These are phyloP conservation scores for Gastrolobium villosum DNA, from an alignment of 306 rosid species.

Conservation along the genomic window DNA sequence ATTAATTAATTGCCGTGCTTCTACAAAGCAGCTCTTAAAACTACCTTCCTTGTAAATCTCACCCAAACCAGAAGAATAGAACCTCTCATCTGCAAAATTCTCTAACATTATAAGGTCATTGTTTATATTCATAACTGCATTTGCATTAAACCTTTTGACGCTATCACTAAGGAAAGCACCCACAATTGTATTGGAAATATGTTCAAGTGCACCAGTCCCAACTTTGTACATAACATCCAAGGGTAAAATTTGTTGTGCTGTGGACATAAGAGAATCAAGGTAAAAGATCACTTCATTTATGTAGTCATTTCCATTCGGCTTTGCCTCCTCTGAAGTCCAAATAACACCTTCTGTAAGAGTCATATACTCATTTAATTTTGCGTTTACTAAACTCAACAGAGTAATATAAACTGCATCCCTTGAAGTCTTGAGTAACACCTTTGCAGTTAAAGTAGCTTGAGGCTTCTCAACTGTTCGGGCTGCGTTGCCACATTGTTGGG, in stretches of 20 bases:
- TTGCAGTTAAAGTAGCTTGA: constrained; percentile 80
- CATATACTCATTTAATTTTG: constrained; percentile 81
- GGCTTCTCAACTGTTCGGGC: constrained; percentile 71
- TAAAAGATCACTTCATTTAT: constrained; percentile 79
- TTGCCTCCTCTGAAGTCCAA: constrained; percentile 86
- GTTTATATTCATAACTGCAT: constrained; percentile 68
- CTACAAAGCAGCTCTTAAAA: constrained; percentile 69
- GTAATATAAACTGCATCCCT: constrained; percentile 83
- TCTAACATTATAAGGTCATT: constrained; percentile 70
- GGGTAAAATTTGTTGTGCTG: constrained; percentile 90
- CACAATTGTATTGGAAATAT: constrained; percentile 72
- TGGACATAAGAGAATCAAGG: constrained; percentile 87
- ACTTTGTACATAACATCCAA: constrained; percentile 83
- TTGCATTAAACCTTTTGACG: constrained; percentile 85
- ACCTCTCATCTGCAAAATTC: constrained; percentile 81
- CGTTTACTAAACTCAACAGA: constrained; percentile 66
- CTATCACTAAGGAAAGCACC: constrained; percentile 77
- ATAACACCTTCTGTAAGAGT: constrained; percentile 65
- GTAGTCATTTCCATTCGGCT: constrained; percentile 72
- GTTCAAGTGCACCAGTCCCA: constrained; percentile 88
- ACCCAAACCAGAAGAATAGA: constrained; percentile 71
- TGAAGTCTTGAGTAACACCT: constrained; percentile 73
- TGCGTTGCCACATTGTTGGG: constrained; percentile 69
- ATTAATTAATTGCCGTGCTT: constrained; percentile 82
- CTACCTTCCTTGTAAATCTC: constrained; percentile 70